Evolutionary conservation across 208 protist genomes (phyloP), one percentile per base, ranked within the genome.

Genomic region (Angomonas desouzai): DNA sequence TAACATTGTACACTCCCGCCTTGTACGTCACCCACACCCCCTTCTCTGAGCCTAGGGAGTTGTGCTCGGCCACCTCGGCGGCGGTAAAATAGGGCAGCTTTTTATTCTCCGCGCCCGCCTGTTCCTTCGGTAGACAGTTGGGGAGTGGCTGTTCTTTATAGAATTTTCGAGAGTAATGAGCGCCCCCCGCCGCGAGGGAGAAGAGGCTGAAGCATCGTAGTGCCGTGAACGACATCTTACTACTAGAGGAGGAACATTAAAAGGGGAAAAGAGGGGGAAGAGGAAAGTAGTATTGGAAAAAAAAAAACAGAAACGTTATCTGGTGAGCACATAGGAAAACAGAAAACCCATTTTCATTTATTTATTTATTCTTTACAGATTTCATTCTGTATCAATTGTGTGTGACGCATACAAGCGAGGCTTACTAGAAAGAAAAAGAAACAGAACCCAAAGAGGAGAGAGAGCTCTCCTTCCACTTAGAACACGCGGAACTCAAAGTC

Each of bases 401-500:
- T 56, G 20, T 40, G 36, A 40, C 36, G 36, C 36, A 40, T 40
- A 29, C 23, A 10, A 56, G 16, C 4, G 25, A 30, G 49, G 6
- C 48, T 30, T 30, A 3, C 49, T 30, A 29, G 4, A 30, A 16
- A 23, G 28, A 56, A 23, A 32, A 33, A 34, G n/a, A 18, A 4
- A 36, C 2, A 43, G 2, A 18, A n/a, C 2, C 7, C 6, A 23
- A 66, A 55, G 16, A 25, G 0, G 3, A 32, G 11, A 23, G 3
- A 63, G 28, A 32, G 9, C 36, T n/a, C n/a, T n/a, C n/a, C n/a
- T n/a, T n/a, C n/a, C n/a, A 3, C n/a, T 82, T 82, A 94, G 56
- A 92, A 91, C 10, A 94, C 89, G 51, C 89, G 89, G 57, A 89
- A 94, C 68, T 94, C 89, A 66, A 89, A 92, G 63, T 94, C 89